A percentile compares a stretch with the other conserved stretches of the same genome.
These are phyloP conservation scores for Kuraishia piskuri DNA, from an alignment of 805 yeast genomes.

Conservation along the genomic window DNA sequence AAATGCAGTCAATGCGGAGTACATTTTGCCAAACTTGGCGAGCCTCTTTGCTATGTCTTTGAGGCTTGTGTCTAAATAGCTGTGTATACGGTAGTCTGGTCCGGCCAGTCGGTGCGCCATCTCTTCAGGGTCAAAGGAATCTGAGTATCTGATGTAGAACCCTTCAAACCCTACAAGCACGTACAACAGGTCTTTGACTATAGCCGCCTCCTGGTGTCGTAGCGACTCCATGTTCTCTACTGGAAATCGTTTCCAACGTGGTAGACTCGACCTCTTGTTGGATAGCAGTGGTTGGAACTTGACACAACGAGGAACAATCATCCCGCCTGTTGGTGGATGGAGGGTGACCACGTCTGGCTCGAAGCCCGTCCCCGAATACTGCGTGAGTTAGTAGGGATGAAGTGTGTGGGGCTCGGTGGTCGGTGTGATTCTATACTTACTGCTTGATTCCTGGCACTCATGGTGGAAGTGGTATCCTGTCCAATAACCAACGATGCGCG, in stretches of 20 bases:
- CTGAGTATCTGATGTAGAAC: constrained; percentile 59
- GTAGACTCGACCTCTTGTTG: not conserved
- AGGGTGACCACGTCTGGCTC: not conserved
- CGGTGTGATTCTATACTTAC: not conserved
- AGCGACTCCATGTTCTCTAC: not conserved
- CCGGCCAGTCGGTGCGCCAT: constrained; percentile 41
- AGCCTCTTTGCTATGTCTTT: constrained; percentile 61
- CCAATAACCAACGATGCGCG: too few relatives aligned
- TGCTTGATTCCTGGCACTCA: not conserved
- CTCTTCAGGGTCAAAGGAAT: constrained; percentile 41
- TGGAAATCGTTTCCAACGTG: not conserved
- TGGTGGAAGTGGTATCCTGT: not conserved
- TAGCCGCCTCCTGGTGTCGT: constrained; percentile 60
- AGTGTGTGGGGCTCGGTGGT: too few relatives aligned
- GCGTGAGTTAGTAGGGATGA: not conserved
- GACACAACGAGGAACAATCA: not conserved
- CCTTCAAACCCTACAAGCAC: constrained; percentile 75
- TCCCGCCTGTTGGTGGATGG: not conserved
- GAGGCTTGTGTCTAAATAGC: constrained; percentile 63
- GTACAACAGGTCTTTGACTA: constrained; percentile 61
- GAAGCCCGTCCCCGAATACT: not conserved
- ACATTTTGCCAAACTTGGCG: constrained; percentile 54
- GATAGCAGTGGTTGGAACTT: not conserved
- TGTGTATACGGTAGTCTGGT: constrained; percentile 69
- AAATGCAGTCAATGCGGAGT: constrained; percentile 49